Base-by-base conservation (phyloP, 495 filamentous ascomycete genomes). In the Daldinia vernicosa region DNA sequence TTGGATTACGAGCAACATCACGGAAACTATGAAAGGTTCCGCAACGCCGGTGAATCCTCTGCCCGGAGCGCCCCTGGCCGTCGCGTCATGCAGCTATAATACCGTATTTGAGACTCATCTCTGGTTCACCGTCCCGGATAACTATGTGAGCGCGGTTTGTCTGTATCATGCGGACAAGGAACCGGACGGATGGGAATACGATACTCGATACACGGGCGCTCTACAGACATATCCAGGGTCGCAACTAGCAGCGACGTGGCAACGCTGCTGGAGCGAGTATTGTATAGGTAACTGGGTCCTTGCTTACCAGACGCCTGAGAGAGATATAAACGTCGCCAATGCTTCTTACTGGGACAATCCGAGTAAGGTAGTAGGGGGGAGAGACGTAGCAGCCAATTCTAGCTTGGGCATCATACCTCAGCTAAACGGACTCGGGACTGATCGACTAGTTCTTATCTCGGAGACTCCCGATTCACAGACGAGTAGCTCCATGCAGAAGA, bases 1-100 rank as follows among this genome's bases (percentile, higher is more conserved):
- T 1, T 73, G 70, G 70, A 6, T 1, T 6, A 73, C 70, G 30
- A 59, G 27, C 14, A 73, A 69, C 51, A 22, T 73, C n/a, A 66
- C 70, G 6, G 37, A 62, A 0, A 26, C 58, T 8, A 65, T 62
- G 52, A 6, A 3, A n/a, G 59, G 30, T 14, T 45, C 60, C 7
- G 17, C 35, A 0, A 52, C 60, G 2, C 60, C 65, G 1, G 5
- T 62, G 32, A 56, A 61, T 15, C 60, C 61, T 1, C 3, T 33
- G 5, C 50, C 62, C 1, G 59, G 56, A 5, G 53, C 69, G 15
- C 58, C 62, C 0, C 3, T 71, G 22, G 55, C 55, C 8, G 52
- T 35, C 64, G 47, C 55, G 4, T 50, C 64, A 37, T 27, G 40
- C 35, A 22, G 1, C 14, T 67, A 32, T 6, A 35, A 40, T 6